Base-by-base conservation (phyloP, 75 land plant genomes). In the Picea sitchensis region DNA sequence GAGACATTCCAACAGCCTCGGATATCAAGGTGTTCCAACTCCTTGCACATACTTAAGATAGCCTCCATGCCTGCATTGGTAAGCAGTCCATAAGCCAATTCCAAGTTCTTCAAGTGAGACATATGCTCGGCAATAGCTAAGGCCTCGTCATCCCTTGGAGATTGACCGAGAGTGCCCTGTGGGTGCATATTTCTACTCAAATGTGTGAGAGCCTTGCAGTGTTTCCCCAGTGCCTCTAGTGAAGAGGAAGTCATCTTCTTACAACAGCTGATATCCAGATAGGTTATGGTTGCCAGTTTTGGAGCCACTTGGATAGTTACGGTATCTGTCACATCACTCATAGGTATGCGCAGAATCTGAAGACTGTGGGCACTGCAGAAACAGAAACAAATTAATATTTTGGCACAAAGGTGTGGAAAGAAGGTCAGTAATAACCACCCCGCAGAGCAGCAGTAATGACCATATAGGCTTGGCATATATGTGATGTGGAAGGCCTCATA, bases 1-100 rank as follows among this genome's bases (percentile, higher is more conserved):
- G 80, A 77, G 36, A 91, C 93, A 58, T 87, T 80, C 95, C 95
- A 91, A 65, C 96, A 94, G 13, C 96, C 96, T 36, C 95, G 74
- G 58, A 95, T 31, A 77, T 93, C 98, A 1, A 95, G 59, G 41
- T 82, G 80, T 80, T 93, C 93, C n/a, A 95, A 91, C 14, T 86
- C 78, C 36, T 47, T 72, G 80, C 94, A 93, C 51, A 44, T 69
- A 6, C 84, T 76, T 21, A 95, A 80, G 30, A 95, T 86, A 61
- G 87, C 83, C 11, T 82, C 71, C 32, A 91, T 84, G 7, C 90
- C 89, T 17, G 47, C 21, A 4, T 91, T 85, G 7, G 85, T 81
- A 12, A 95, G 80, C 20, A 86, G 83, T 12, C 90, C 67, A 78
- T 92, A 95, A 32, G 91, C 88, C 78, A 91, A 77, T 81, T 95